These are phyloP conservation scores for Aspergillus sclerotialis DNA, from an alignment of 2,329 filamentous ascomycete species.

Conservation along the genomic window DNA sequence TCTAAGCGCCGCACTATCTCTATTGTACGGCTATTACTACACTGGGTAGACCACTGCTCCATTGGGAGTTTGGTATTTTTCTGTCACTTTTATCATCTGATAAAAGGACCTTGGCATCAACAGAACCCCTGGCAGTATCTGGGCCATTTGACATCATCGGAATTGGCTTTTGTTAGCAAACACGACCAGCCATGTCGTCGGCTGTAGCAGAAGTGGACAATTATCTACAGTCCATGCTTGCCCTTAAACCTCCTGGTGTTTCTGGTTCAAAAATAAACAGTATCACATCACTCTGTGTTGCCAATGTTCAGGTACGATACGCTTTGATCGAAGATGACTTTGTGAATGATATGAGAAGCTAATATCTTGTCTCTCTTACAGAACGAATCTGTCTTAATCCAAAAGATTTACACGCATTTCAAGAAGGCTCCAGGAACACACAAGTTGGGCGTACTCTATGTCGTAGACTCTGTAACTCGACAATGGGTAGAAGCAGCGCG, in stretches of 20 bases:
- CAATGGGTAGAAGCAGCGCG: conserved; percentile 97
- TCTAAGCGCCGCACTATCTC: background rate
- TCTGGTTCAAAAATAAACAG: conserved; percentile 85
- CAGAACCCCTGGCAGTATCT: background rate
- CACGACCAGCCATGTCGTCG: conserved; percentile 57
- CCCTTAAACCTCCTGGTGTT: conserved; percentile 86
- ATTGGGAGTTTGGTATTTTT: conserved; percentile 9
- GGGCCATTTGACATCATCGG: background rate
- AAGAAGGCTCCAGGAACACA: conserved; percentile 90
- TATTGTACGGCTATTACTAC: background rate
- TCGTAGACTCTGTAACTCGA: conserved; percentile 99
- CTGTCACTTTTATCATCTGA: conserved; percentile 4
- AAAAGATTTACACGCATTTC: conserved; percentile 95
- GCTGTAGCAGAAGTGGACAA: conserved; percentile 86
- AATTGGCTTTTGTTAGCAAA: conserved; percentile 6
- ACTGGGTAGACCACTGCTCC: conserved; percentile 19
- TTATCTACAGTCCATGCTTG: conserved; percentile 84
- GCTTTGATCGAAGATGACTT: background rate
- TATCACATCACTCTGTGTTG: conserved; percentile 80
- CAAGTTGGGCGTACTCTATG: conserved; percentile 98
- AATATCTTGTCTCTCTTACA: conserved; percentile 37
- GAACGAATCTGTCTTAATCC: conserved; percentile 91
- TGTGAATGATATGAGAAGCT: conserved; percentile 11
- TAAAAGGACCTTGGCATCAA: background rate
- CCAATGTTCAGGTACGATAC: conserved; percentile 72